phyloP scores from a whole-genome alignment of 331 rosid species.

The Stylosanthes scabra region DNA sequence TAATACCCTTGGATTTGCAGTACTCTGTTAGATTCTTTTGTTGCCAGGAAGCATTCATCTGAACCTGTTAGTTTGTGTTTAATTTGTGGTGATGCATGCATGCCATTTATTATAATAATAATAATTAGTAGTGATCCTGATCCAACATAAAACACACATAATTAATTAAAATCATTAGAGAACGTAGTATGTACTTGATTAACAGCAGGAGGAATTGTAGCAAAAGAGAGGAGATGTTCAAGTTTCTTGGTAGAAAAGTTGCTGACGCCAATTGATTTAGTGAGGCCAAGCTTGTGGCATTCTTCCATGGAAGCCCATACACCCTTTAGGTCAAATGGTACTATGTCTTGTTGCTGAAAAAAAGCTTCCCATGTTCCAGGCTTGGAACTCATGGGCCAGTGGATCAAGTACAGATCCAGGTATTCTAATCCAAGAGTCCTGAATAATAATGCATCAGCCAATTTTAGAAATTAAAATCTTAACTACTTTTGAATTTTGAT shows the following conservation, averaged over 20 bases:
- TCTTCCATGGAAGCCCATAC: conserved; percentile 37
- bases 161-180: too few species aligned
- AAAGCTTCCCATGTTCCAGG: background rate
- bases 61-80: background rate
- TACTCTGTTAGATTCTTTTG: too few species aligned
- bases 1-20: too few species aligned
- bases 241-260: conserved; percentile 25
- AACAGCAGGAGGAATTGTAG: conserved; percentile 27
- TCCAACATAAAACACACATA: too few species aligned
- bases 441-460: too few species aligned
- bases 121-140: too few species aligned
- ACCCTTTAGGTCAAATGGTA: conserved; percentile 15
- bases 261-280: conserved; percentile 35
- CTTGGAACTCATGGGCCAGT: conserved; percentile 33
- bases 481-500: too few species aligned
- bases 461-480: too few species aligned
- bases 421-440: conserved; percentile 23
- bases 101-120: too few species aligned
- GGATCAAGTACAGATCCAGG: conserved; percentile 31
- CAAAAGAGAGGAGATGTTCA: conserved; percentile 28
- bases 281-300: conserved; percentile 19
- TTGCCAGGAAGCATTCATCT: too few species aligned
- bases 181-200: too few species aligned
- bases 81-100: too few species aligned
- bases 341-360: background rate